Conservation (phyloP, 352 stramenopile species). For the Peronospora destructor region DNA sequence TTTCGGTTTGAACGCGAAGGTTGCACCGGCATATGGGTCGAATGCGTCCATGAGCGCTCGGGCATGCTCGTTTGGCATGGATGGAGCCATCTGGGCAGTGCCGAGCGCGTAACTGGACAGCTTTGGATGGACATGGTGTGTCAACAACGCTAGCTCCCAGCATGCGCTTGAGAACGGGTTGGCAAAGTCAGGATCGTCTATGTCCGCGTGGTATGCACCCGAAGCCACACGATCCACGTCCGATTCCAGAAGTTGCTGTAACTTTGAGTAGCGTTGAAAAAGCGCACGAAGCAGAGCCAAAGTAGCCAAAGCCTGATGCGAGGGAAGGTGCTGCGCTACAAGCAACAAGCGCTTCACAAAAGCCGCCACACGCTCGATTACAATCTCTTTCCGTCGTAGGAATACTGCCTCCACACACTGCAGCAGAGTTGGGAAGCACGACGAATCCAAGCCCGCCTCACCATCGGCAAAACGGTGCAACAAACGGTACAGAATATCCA, state of each 20-base stretch:
- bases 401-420: slow-evolving; percentile 91
- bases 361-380: slow-evolving; percentile 88
- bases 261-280: slow-evolving; percentile 88
- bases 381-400: slow-evolving; percentile 91
- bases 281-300: slow-evolving; percentile 85
- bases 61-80: slow-evolving; percentile 61
- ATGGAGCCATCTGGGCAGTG: slow-evolving; percentile 53
- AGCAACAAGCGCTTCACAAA: slow-evolving; percentile 92
- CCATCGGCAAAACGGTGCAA: slow-evolving; percentile 65
- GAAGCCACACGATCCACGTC: slow-evolving; percentile 92
- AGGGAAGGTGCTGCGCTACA: slow-evolving; percentile 80
- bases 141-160: slow-evolving; percentile 89
- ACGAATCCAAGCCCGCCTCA: slow-evolving; percentile 38
- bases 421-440: slow-evolving; percentile 66
- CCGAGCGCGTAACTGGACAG: slow-evolving; percentile 59
- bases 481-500: slow-evolving; percentile 91
- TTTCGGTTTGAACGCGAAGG: slow-evolving; percentile 62
- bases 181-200: slow-evolving; percentile 91
- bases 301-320: slow-evolving; percentile 80
- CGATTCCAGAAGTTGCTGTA: slow-evolving; percentile 93
- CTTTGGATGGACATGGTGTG: slow-evolving; percentile 80
- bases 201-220: slow-evolving; percentile 87
- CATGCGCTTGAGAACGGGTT: slow-evolving; percentile 92
- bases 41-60: slow-evolving; percentile 59
- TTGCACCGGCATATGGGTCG: slow-evolving; percentile 31